Base-by-base conservation (phyloP, 371 early-diverging fungal species). In the Mucor racemosus region DNA sequence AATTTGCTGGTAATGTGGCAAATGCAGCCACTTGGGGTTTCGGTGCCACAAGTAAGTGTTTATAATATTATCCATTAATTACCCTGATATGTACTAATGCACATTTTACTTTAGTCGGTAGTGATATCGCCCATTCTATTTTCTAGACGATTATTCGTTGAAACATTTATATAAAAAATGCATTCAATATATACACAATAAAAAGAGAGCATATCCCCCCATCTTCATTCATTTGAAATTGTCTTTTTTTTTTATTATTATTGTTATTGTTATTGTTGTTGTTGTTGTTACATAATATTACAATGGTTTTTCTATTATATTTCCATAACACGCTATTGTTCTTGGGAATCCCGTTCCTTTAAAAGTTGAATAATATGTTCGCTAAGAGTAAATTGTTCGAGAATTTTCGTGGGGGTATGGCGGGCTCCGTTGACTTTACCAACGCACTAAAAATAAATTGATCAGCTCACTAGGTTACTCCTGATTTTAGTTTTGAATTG, bases 21-120 rank as follows among this genome's bases (percentile, higher is more conserved):
- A 76, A 71, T 64, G 76, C 76, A 40, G 81, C 81, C 35, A 76
- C 76, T 11, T 76, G 73, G 73, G 81, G 81, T 13, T 80, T 80
- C n/a, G 81, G 81, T 71, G 76, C 68, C n/a, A 75, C 78, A 50
- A 35, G 78, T 77, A 77, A 71, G 75, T 74, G 15, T 31, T 35
- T 3, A 42, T 13, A 8, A 38, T 38, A 11, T 2, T 40, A 59
- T 33, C 31, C 1, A 53, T 21, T 17, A 62, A 6, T 7, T 26
- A n/a, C 7, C 13, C 19, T 8, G 19, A 41, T 38, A 54, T 21
- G 19, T 57, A 34, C 62, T 64, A 41, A 53, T 60, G 46, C n/a
- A n/a, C 46, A n/a, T 41, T 41, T 46, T 60, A 59, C 54, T 41
- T 21, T 71, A 76, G 77, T 76, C 33, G 77, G 77, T 46, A 67